Evolutionary conservation across 2,329 filamentous ascomycete genomes (phyloP).

Genomic region (Pyrenochaeta sp.): DNA sequence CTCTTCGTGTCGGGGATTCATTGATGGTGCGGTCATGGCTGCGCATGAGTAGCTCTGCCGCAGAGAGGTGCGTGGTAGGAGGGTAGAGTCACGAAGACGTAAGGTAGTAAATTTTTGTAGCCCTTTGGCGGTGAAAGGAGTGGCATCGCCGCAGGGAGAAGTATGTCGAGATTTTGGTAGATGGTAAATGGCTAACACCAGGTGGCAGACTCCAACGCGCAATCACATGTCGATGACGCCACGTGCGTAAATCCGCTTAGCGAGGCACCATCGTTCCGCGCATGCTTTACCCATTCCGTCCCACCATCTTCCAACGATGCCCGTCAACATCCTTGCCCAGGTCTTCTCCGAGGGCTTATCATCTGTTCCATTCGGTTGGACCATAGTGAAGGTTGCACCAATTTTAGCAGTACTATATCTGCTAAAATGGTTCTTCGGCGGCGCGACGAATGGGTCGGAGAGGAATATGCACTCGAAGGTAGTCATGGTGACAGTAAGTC

Average conservation of each 20-base stretch:
- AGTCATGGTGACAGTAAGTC: slow-evolving; percentile 81
- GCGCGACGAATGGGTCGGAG: slow-evolving; percentile 77
- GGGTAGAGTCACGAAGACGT: no score
- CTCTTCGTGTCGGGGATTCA: slow-evolving; percentile 5
- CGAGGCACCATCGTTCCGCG: slow-evolving; percentile 35
- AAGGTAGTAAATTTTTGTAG: not conserved
- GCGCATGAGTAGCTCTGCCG: not conserved
- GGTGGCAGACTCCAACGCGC: slow-evolving; percentile 22
- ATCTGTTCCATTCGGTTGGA: slow-evolving; percentile 62
- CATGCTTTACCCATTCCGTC: slow-evolving; percentile 28
- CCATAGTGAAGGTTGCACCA: slow-evolving; percentile 62
- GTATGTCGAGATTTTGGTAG: not conserved
- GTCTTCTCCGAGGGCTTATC: slow-evolving; percentile 63
- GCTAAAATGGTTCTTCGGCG: slow-evolving; percentile 80
- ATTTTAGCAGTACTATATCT: slow-evolving; percentile 62
- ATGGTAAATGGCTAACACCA: not conserved
- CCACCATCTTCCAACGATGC: slow-evolving; percentile 59
- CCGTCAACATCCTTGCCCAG: slow-evolving; percentile 66
- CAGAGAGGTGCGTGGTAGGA: not conserved
- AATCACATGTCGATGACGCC: slow-evolving; percentile 43
- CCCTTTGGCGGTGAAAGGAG: slow-evolving; percentile 18
- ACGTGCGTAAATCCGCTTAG: slow-evolving; percentile 31
- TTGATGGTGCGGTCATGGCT: slow-evolving; percentile 17
- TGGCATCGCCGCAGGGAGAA: slow-evolving; percentile 8
- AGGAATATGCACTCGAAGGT: slow-evolving; percentile 92